Conservation (phyloP, 345 rosid species). For the Citrus unshiu region DNA sequence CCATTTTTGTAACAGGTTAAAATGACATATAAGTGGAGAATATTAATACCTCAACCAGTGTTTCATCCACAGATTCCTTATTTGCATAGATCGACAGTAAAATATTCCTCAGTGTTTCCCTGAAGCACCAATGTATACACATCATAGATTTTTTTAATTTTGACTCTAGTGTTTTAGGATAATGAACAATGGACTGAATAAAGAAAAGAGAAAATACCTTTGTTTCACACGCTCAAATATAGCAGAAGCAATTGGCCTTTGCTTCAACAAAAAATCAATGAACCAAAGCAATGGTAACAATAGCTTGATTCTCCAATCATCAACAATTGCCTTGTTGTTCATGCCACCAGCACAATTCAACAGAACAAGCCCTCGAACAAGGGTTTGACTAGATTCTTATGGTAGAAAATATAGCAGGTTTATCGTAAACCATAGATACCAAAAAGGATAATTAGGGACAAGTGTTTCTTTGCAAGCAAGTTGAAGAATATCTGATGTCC, state of each 20-base stretch:
- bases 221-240: slow-evolving; percentile 71
- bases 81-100: no score
- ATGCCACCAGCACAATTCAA: slow-evolving; percentile 94
- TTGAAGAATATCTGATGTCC: neutral
- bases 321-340: slow-evolving; percentile 93
- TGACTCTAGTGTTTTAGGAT: no score
- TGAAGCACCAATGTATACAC: no score
- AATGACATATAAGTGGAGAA: neutral
- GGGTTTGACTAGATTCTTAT: slow-evolving; percentile 41
- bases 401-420: neutral
- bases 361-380: slow-evolving; percentile 74
- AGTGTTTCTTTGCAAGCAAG: neutral
- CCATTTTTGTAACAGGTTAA: neutral
- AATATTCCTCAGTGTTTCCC: no score
- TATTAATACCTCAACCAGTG: no score
- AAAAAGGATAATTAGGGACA: neutral
- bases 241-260: slow-evolving; percentile 56
- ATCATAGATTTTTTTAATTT: no score
- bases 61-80: no score
- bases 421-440: slow-evolving; percentile 1
- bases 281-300: slow-evolving; percentile 70
- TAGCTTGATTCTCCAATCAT: slow-evolving; percentile 95
- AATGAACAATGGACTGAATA: neutral
- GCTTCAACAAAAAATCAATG: slow-evolving; percentile 70
- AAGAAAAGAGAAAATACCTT: slow-evolving; percentile 36